Evolutionary conservation across 108 stramenopile species (phyloP).

Genomic region (Cafeteria roenbergensis): DNA sequence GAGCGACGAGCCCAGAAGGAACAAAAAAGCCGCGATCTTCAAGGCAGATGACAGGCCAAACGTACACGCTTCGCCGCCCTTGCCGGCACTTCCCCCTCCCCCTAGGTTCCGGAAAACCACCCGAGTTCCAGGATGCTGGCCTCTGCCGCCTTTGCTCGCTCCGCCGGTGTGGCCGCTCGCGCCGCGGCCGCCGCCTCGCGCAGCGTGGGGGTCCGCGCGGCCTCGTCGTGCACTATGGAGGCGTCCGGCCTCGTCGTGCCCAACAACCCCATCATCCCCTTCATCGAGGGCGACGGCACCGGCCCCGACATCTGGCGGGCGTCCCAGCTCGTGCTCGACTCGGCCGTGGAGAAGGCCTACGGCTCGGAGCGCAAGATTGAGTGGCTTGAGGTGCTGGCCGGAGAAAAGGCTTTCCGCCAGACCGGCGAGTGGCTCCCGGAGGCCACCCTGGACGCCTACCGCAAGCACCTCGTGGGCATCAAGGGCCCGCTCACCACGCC

Average conservation of each 20-base stretch:
- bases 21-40: no score
- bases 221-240: no score
- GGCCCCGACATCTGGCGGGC: conserved; percentile 26
- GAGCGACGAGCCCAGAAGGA: no score
- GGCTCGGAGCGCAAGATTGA: conserved; percentile 10
- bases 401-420: conserved; percentile 20
- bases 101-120: no score
- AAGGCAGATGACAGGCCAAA: no score
- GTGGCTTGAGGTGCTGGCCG: conserved; percentile 19
- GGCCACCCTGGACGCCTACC: conserved; percentile 21
- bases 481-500: conserved; percentile 25
- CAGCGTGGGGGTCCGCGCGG: no score
- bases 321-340: conserved; percentile 16
- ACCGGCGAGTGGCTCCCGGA: conserved; percentile 23
- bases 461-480: conserved; percentile 24
- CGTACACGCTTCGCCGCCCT: no score
- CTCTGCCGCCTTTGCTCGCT: no score
- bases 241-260: conserved; percentile 17
- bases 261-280: conserved; percentile 26
- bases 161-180: no score
- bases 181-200: no score
- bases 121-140: no score
- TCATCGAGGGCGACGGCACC: conserved; percentile 24
- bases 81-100: no score
- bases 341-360: conserved; percentile 24